Evolutionary conservation across 345 rosid species (phyloP), one percentile per base, ranked within the genome.

Genomic region (Raphanus sativus): DNA sequence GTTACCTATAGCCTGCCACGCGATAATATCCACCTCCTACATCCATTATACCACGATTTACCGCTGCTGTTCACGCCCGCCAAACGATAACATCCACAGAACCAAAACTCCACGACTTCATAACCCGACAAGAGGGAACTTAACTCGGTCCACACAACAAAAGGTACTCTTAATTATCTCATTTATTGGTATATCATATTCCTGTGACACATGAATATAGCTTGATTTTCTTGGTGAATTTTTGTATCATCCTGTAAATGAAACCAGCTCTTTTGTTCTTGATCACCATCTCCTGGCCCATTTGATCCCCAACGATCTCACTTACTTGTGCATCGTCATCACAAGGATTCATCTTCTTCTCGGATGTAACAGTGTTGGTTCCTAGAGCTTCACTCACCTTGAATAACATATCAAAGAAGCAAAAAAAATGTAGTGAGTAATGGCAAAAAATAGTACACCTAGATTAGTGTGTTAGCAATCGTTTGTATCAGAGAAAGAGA

Each of bases 211-310:
- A 60, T 30, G 17, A 59, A 59, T 36, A 60, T 13, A 13, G 52
- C 13, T 48, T 30, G 6, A 67, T 2, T 21, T 75, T 67, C 52
- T 67, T 59, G 45, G 42, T 2, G 29, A 45, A 21, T 25, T 1
- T 59, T 45, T 67, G 67, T 5, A 74, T 3, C 8, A 45, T 67
- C 34, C 17, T 67, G 73, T 45, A 9, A 67, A 67, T 12, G 62
- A n/a, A 75, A 59, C 73, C 17, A 67, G 28, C 28, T 59, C 34
- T 67, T 75, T 67, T 59, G 5, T 59, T 75, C 52, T 59, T 67
- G 28, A n/a, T 21, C 60, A 21, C 28, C 4, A 1, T 21, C 33
- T 59, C 60, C 28, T 66, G 60, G 4, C 45, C 56, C 64, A 63
- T 2, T 42, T 38, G 1, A 71, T 25, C 1, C 56, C 21, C 68